Evolutionary conservation across 1,284 basidiomycete species (phyloP).

Genomic region (Sanghuangporus baumii): DNA sequence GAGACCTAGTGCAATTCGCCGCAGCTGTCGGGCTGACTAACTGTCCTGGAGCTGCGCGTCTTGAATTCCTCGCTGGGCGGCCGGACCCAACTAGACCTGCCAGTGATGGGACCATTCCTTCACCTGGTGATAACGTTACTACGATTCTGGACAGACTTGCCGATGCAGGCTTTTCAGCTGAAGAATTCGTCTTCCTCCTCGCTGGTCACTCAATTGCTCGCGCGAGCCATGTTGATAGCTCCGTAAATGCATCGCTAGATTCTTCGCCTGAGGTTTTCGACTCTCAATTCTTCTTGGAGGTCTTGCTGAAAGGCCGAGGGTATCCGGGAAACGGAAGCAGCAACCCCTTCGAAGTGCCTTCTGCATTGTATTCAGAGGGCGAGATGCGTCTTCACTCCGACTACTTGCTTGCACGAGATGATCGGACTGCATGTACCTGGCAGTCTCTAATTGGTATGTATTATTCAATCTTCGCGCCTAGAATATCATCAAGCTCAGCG

Average conservation of each 20-base stretch:
- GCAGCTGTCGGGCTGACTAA: conserved; percentile 19
- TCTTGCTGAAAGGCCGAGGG: conserved; percentile 17
- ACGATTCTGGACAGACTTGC: conserved; percentile 16
- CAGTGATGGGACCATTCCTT: conserved; percentile 13
- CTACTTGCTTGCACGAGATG: conserved; percentile 17
- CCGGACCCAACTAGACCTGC: conserved; percentile 19
- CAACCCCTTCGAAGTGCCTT: conserved; percentile 8
- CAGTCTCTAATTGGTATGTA: conserved; percentile 17
- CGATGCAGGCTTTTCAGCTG: conserved; percentile 19
- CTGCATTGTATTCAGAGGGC: conserved; percentile 8
- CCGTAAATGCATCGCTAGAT: conserved; percentile 17
- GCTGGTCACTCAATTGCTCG: conserved; percentile 19
- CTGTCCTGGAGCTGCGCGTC: conserved; percentile 19
- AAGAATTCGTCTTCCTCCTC: conserved; percentile 18
- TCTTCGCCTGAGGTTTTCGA: conserved; percentile 19
- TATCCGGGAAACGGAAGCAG: conserved; percentile 13
- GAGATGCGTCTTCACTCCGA: conserved; percentile 21
- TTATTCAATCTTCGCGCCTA: not conserved
- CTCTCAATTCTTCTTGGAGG: conserved; percentile 19
- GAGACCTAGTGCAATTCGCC: conserved; percentile 22
- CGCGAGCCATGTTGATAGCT: conserved; percentile 11
- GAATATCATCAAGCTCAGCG: not conserved
- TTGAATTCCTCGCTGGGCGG: conserved; percentile 20
- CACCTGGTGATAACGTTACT: conserved; percentile 12
- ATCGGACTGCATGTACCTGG: conserved; percentile 19